Conservation (phyloP, 2,329 filamentous ascomycete genomes). For the Penicillium sp. region DNA sequence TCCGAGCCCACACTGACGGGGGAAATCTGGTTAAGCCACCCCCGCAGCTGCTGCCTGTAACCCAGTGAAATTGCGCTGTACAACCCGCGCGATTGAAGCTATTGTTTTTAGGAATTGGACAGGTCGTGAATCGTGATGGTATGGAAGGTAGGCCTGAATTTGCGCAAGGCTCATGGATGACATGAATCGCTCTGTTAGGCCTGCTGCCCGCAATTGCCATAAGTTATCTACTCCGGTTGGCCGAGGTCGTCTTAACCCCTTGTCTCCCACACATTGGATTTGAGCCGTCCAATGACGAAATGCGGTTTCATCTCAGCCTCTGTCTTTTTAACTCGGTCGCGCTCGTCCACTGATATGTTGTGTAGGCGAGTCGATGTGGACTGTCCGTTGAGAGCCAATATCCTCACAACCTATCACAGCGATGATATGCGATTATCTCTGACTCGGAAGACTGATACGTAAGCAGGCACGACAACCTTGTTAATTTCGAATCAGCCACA, state of each 20-base stretch:
- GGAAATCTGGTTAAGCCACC: constrained; percentile 6
- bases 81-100: not conserved
- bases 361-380: constrained; percentile 7
- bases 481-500: constrained; percentile 12
- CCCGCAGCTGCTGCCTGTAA: constrained; percentile 14
- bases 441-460: constrained; percentile 25
- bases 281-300: constrained; percentile 15
- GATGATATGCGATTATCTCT: not conserved
- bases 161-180: not conserved
- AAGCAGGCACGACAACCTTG: constrained; percentile 12
- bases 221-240: not conserved
- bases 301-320: constrained; percentile 2
- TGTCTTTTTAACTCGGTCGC: not conserved
- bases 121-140: constrained; percentile 1
- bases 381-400: constrained; percentile 8
- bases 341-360: constrained; percentile 10
- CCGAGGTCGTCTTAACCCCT: not conserved
- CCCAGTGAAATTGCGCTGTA: constrained; percentile 10
- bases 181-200: not conserved
- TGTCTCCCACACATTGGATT: not conserved
- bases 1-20: constrained; percentile 21
- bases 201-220: not conserved
- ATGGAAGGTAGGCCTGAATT: not conserved
- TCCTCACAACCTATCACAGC: constrained; percentile 16
- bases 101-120: not conserved